Base-by-base conservation (phyloP, 768 basidiomycete species). In the Epithele typhae region DNA sequence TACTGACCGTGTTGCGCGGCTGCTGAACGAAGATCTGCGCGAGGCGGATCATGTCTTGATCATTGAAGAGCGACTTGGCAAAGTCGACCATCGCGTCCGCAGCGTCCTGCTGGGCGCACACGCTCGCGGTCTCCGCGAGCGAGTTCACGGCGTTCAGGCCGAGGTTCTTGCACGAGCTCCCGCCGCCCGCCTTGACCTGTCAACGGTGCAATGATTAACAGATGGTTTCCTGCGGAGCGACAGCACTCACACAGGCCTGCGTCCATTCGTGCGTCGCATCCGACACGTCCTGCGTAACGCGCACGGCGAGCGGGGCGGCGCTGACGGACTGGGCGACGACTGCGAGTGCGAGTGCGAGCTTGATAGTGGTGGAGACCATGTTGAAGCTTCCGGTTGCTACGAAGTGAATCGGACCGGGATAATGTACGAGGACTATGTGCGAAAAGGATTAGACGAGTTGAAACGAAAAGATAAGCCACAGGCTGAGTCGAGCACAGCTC, bases 21-120 rank as follows among this genome's bases (percentile, higher is more conserved):
- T 81, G 80, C 59, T 81, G 78, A 3, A 56, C 66, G 48, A 78
- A 81, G 34, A 80, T 67, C 56, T 79, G 77, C 1, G 79, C 64
- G 30, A 75, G 59, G 25, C 48, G 61, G 59, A 81, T 78, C 75
- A 78, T 76, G 24, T 68, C 54, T 0, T 68, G 42, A 55, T 74
- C 55, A 41, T 70, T 76, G 40, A 70, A 68, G 37, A 79, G 71
- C 14, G 64, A 57, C 56, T 73, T 70, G 42, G 63, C 73, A 14
- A 82, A 70, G 59, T 72, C 65, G 46, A 78, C 62, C 76, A 77
- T 77, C 5, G 46, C 36, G 50, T 77, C 76, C 3, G 74, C 76
- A 4, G 67, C 66, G 52, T 78, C 55, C 49, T 78, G 76, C 51
- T 78, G 76, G 24, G 60, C 68, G 51, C 68, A 69, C 18, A 49